Conservation (phyloP, 208 protist species). For the Leishmania braziliensis region DNA sequence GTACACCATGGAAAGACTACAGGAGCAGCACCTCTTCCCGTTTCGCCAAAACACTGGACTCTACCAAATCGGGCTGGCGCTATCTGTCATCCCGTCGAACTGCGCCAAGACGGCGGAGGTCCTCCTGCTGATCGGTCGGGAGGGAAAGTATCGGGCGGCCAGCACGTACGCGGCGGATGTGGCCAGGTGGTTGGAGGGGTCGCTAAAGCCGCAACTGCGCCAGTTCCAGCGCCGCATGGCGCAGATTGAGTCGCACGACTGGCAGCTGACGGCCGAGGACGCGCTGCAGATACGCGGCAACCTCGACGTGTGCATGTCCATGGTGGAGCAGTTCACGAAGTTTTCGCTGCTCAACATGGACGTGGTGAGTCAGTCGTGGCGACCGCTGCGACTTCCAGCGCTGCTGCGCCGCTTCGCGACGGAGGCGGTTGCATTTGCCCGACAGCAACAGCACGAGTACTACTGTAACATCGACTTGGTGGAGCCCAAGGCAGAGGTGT, state of each 20-base stretch:
- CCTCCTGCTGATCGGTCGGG: constrained; percentile 77
- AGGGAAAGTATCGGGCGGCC: constrained; percentile 66
- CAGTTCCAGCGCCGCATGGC: constrained; percentile 65
- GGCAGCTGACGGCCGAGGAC: constrained; percentile 62
- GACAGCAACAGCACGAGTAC: constrained; percentile 37
- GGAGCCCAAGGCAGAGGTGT: constrained; percentile 63
- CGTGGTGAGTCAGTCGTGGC: constrained; percentile 72
- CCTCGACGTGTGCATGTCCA: constrained; percentile 62
- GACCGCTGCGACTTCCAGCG: constrained; percentile 57
- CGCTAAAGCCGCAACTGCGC: constrained; percentile 74
- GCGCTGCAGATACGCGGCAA: constrained; percentile 61
- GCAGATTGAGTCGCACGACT: constrained; percentile 56
- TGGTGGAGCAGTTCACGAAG: constrained; percentile 75
- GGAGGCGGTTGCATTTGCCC: constrained; percentile 42
- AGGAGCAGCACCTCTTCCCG: constrained; percentile 50
- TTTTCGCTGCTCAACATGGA: constrained; percentile 82
- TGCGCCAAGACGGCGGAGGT: constrained; percentile 56
- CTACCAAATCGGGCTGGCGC: constrained; percentile 60
- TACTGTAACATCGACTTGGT: constrained; percentile 60
- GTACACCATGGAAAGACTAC: constrained; percentile 52
- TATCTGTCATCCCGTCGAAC: constrained; percentile 78
- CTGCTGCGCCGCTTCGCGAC: constrained; percentile 57
- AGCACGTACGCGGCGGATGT: constrained; percentile 79
- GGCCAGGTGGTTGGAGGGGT: constrained; percentile 65
- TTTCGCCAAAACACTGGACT: constrained; percentile 74